Base-by-base conservation (phyloP, 2,329 filamentous ascomycete species). In the Alternaria incomplexa region DNA sequence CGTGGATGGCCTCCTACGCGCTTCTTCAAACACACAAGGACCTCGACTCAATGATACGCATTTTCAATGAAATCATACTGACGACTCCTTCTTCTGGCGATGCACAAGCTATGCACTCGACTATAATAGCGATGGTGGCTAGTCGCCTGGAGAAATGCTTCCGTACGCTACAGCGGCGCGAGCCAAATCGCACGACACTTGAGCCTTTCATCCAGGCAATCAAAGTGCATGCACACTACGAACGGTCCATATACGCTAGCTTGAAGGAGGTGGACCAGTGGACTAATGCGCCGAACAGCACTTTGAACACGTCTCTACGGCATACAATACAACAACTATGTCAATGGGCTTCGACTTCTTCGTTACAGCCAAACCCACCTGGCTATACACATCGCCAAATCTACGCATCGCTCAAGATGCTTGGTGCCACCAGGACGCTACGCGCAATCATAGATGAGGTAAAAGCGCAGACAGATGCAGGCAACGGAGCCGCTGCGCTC, bases 321-420 rank as follows among this genome's bases (percentile, higher is more conserved):
- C 85, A 87, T 57, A 89, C 87, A 0, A 81, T 93, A 1, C 86
- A 89, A 57, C 84, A 83, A 1, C 85, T 94, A 5, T 84, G 90
- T 2, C 84, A 88, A 52, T 95, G 92, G 92, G 87, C 88, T 56
- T 78, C 83, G 52, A 80, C 83, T 3, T 81, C 82, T n/a, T 77
- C 77, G 4, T 81, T 86, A 20, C 84, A 82, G 64, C 83, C 85
- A 56, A 82, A 83, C 2, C 86, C 86, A 7, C 85, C 91, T 0
- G 84, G 86, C 11, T 95, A 94, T 76, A 92, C 90, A 0, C 91
- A 93, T 73, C 88, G 90, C 5, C 89, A 91, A 66, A 81, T 93
- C 3, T 84, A 92, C 9, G 84, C 86, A 0, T 88, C 86, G 0
- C 78, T 88, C 36, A 85, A 86, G 58, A 82, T 91, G 30, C 80